phyloP scores from a whole-genome alignment of 2,329 filamentous ascomycete species.

The Fusarium papillatum region DNA sequence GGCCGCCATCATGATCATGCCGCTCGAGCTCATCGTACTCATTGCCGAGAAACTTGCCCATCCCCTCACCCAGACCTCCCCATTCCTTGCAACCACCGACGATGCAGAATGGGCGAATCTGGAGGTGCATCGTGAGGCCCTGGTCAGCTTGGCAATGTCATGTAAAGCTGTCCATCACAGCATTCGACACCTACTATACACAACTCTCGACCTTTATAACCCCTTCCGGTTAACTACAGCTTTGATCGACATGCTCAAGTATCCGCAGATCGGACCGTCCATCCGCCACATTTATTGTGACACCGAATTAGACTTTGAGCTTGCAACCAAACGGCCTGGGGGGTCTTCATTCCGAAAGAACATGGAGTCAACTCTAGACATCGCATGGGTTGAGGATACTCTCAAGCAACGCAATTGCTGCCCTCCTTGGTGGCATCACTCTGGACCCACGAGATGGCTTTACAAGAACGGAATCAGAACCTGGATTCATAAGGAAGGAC shows the following conservation, averaged over 20 bases:
- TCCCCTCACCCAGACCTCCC: not conserved
- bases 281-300: slow-evolving; percentile 19
- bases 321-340: not conserved
- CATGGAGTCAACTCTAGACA: not conserved
- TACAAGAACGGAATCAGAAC: not conserved
- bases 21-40: slow-evolving; percentile 17
- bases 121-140: not conserved
- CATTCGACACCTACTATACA: slow-evolving; percentile 13
- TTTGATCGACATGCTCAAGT: slow-evolving; percentile 9
- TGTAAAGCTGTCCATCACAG: not conserved
- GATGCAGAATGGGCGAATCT: not conserved
- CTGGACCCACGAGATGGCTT: not conserved
- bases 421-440: slow-evolving; percentile 13
- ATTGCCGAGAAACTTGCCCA: slow-evolving; percentile 9
- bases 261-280: slow-evolving; percentile 17
- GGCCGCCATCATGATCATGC: not conserved
- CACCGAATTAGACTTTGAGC: not conserved
- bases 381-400: not conserved
- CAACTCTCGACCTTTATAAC: not conserved
- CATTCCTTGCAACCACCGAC: slow-evolving; percentile 12
- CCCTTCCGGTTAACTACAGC: not conserved
- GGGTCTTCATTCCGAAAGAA: not conserved
- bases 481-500: slow-evolving; percentile 1
- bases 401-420: not conserved
- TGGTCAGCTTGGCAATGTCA: slow-evolving; percentile 3